Percentiles rank a stretch among this genome's conserved stretches.
Conservation (phyloP, 2,329 filamentous ascomycete species). For the Fusarium siculi region DNA sequence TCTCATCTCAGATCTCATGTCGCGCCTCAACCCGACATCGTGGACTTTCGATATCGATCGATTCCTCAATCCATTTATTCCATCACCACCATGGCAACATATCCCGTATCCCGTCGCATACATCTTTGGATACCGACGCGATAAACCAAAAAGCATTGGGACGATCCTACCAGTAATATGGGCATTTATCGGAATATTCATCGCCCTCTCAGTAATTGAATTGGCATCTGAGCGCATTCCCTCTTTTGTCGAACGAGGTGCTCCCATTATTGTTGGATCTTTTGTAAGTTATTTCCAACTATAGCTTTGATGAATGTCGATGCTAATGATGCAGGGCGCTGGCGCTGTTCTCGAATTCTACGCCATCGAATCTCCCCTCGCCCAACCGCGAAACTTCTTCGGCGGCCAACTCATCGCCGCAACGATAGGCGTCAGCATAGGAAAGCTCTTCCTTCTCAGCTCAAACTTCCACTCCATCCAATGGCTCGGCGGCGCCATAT, state of each 20-base stretch:
- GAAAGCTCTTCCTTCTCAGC: constrained; percentile 71
- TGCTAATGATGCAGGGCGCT: constrained; percentile 65
- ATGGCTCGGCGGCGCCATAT: constrained; percentile 72
- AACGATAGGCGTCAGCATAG: constrained; percentile 68
- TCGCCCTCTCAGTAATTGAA: constrained; percentile 68
- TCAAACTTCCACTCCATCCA: constrained; percentile 61
- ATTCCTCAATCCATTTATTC: constrained; percentile 77
- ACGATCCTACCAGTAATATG: constrained; percentile 70
- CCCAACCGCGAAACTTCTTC: constrained; percentile 77
- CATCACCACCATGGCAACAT: constrained; percentile 69
- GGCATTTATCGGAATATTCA: constrained; percentile 73
- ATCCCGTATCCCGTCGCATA: constrained; percentile 74
- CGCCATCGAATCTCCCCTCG: constrained; percentile 75
- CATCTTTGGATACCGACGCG: constrained; percentile 72
- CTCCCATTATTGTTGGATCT: constrained; percentile 73
- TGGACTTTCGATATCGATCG: constrained; percentile 80
- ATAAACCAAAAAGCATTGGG: constrained; percentile 56
- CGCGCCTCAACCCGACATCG: constrained; percentile 29
- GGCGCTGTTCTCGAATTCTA: constrained; percentile 81
- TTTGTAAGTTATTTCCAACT: constrained; percentile 60
- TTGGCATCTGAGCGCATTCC: constrained; percentile 65
- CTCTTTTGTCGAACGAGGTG: constrained; percentile 61
- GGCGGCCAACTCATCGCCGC: constrained; percentile 73
- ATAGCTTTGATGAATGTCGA: accelerated
- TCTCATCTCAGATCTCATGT: constrained; percentile 16